A percentile compares a stretch with the other conserved stretches of the same genome.
Evolutionary conservation across 1,139 yeast species (phyloP).

Genomic region (Lodderomyces parapsilosis): DNA sequence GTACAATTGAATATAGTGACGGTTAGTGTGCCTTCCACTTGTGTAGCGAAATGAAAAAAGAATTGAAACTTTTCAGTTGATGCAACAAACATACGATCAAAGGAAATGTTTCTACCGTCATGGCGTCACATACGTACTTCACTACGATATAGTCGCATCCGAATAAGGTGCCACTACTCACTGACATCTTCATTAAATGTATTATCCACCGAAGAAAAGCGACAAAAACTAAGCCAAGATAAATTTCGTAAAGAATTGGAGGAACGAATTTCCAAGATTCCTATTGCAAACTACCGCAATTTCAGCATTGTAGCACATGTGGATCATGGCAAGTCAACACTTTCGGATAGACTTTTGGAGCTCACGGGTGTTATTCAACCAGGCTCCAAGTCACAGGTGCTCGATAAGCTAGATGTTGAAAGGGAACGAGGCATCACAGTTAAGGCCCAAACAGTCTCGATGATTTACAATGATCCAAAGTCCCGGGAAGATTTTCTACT

Average conservation of each 20-base stretch:
- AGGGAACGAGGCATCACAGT: conserved; percentile 95
- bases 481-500: conserved; percentile 65
- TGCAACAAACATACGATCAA: no score
- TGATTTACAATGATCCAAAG: conserved; percentile 73
- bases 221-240: conserved; percentile 30
- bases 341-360: conserved; percentile 84
- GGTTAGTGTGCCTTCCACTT: no score
- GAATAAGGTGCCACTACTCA: neutral
- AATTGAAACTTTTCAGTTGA: neutral
- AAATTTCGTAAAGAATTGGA: conserved; percentile 31
- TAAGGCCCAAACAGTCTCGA: conserved; percentile 94
- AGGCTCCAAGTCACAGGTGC: conserved; percentile 77
- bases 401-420: conserved; percentile 91
- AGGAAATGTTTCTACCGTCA: neutral
- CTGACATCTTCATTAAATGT: conserved; percentile 1
- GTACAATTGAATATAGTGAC: no score
- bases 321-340: conserved; percentile 94
- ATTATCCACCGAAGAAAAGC: conserved; percentile 26
- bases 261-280: conserved; percentile 68
- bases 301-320: conserved; percentile 97
- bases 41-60: neutral
- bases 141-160: conserved; percentile 1
- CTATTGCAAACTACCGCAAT: conserved; percentile 79
- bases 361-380: conserved; percentile 85
- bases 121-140: neutral